Evolutionary conservation across 768 basidiomycete species (phyloP).

Genomic region (Candolleomyces efflorescens): DNA sequence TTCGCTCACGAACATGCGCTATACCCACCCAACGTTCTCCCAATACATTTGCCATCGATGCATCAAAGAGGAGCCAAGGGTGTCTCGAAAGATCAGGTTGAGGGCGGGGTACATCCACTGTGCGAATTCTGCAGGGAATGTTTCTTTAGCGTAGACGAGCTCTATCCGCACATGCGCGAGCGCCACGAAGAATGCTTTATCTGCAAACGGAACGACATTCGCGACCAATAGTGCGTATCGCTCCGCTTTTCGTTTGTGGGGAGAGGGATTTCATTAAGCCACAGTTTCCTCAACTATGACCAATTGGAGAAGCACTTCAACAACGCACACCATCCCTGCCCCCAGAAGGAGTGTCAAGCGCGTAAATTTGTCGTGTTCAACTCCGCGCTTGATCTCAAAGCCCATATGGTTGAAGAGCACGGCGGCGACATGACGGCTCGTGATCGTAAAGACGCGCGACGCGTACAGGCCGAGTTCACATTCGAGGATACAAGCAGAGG

Average conservation of each 20-base stretch:
- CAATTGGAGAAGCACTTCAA: conserved; percentile 75
- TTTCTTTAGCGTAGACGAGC: conserved; percentile 89
- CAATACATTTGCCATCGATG: conserved; percentile 75
- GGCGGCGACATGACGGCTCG: conserved; percentile 67
- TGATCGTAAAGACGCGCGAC: conserved; percentile 63
- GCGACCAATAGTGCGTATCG: conserved; percentile 78
- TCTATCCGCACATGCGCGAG: conserved; percentile 92
- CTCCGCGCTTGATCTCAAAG: conserved; percentile 82
- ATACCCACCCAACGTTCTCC: conserved; percentile 60
- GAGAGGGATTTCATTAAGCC: neutral
- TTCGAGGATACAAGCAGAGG: conserved; percentile 40
- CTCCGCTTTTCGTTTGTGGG: neutral
- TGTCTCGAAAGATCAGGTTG: conserved; percentile 49
- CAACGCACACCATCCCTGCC: conserved; percentile 74
- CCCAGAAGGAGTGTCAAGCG: conserved; percentile 65
- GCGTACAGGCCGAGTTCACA: conserved; percentile 70
- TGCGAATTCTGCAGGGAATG: conserved; percentile 92
- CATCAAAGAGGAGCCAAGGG: conserved; percentile 33
- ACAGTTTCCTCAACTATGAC: conserved; percentile 77
- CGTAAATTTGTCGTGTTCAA: conserved; percentile 96
- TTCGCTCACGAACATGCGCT: conserved; percentile 93
- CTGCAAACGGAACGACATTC: conserved; percentile 77
- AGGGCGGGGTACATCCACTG: conserved; percentile 71
- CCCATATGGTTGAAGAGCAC: conserved; percentile 85
- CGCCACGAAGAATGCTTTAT: conserved; percentile 95